A percentile compares a stretch with the other conserved stretches of the same genome.
Conservation (phyloP, 805 yeast genomes). For the Lipomyces lipofer region DNA sequence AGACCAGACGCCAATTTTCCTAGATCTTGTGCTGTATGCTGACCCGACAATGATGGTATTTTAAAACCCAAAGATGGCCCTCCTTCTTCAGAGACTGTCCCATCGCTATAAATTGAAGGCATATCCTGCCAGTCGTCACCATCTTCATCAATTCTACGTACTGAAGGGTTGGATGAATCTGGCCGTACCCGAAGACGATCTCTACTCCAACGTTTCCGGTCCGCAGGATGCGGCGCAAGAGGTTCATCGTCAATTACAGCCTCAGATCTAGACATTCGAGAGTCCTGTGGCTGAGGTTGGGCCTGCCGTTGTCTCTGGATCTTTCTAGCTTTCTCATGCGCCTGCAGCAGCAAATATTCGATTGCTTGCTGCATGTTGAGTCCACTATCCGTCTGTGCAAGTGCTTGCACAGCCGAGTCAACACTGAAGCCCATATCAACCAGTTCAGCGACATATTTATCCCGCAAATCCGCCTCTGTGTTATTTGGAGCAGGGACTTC, state of each 20-base stretch:
- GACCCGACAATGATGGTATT: conserved; percentile 4
- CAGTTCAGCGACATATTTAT: conserved; percentile 58
- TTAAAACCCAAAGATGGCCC: background rate
- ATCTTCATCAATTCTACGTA: too few species aligned
- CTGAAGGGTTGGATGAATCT: background rate
- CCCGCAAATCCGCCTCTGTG: conserved; percentile 24
- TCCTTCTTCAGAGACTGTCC: conserved; percentile 2
- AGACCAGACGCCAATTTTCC: conserved; percentile 43
- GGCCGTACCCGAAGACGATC: too few species aligned
- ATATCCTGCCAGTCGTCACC: conserved; percentile 24
- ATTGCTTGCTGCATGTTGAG: conserved; percentile 65
- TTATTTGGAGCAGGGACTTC: background rate
- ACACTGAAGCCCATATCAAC: conserved; percentile 78
- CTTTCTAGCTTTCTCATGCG: conserved; percentile 46
- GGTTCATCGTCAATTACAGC: background rate
- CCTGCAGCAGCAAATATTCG: conserved; percentile 60
- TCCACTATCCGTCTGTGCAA: conserved; percentile 53
- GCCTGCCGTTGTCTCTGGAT: conserved; percentile 12
- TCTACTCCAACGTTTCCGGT: background rate
- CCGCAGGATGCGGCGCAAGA: conserved; percentile 11
- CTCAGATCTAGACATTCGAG: background rate
- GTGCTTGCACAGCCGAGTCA: conserved; percentile 60
- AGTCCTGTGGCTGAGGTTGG: background rate
- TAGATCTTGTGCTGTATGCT: conserved; percentile 24
- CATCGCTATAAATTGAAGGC: conserved; percentile 23